phyloP scores from a whole-genome alignment of 2,329 filamentous ascomycete genomes.

The Claviceps maximensis region DNA sequence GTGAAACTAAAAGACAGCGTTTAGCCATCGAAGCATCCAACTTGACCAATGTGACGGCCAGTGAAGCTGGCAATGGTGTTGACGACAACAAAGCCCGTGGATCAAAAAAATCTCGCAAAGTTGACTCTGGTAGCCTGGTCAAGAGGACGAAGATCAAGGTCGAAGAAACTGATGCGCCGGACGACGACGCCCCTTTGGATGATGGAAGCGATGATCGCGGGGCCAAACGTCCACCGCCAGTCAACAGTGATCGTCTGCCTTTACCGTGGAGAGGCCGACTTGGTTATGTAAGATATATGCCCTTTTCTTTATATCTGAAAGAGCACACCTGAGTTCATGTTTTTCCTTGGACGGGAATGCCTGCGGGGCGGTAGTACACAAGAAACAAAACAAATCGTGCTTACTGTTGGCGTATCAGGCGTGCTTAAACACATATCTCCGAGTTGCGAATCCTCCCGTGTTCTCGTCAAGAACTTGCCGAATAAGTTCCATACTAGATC shows the following conservation, averaged over 20 bases:
- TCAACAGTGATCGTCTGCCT: slow-evolving; percentile 73
- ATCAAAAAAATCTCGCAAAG: not conserved
- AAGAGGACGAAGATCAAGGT: not conserved
- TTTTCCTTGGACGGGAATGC: not conserved
- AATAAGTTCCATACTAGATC: slow-evolving; percentile 79
- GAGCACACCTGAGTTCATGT: not conserved
- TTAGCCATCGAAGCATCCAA: slow-evolving; percentile 30
- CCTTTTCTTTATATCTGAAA: not conserved
- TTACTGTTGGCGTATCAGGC: slow-evolving; percentile 35
- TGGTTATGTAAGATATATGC: slow-evolving; percentile 57
- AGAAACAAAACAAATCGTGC: no score
- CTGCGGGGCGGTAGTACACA: not conserved
- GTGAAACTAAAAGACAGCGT: slow-evolving; percentile 31
- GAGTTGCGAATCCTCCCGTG: slow-evolving; percentile 66
- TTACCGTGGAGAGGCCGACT: slow-evolving; percentile 82
- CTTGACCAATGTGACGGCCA: slow-evolving; percentile 6
- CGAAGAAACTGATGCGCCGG: not conserved
- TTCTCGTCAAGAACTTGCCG: slow-evolving; percentile 88
- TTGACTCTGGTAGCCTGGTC: not conserved
- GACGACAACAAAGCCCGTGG: not conserved
- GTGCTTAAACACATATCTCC: slow-evolving; percentile 84
- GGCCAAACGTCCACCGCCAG: slow-evolving; percentile 50
- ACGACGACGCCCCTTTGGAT: not conserved
- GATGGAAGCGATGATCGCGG: slow-evolving; percentile 19
- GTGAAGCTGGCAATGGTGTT: not conserved